Evolutionary conservation across 371 early-diverging fungal species (phyloP), one percentile per base, ranked within the genome.

Genomic region (Apophysomyces ossiformis): DNA sequence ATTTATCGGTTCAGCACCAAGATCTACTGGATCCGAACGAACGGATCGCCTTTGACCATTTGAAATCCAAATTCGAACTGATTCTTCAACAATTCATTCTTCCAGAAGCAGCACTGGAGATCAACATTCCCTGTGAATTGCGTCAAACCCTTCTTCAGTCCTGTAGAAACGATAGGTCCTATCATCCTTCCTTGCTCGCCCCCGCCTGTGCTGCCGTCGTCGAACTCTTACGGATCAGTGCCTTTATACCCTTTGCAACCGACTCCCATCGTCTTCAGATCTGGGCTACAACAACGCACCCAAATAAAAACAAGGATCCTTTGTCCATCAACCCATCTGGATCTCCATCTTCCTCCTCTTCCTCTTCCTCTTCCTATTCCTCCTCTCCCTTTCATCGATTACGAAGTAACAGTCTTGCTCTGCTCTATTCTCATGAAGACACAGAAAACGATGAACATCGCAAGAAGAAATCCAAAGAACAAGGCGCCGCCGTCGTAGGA

Each of bases 91-190:
- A 63, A 0, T 77, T 71, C 39, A 70, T 80, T 12, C 54, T 73
- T 9, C 67, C 65, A 50, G 72, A 80, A 57, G 71, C 80, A 16
- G 65, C 71, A 6, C 77, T 75, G 64, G 80, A 80, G 62, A 75
- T 80, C 58, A 80, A 80, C 35, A 77, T 80, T 41, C 80, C 73
- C 1, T 73, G 68, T 44, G 80, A 80, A 58, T 58, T 77, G 37
- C 62, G 77, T 6, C 69, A 75, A 39, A 60, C 69, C 4, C 57
- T 80, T 35, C 60, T 80, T 21, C 47, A 75, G 7, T 63, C 69
- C 8, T 68, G 73, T 39, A 64, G 66, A n/a, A 60, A 64, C 15
- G 65, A 72, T 11, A 63, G 64, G 18, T 67, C 50, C 32, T 80
- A 75, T 61, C 80, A 80, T 54, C 80, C 80, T 11, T 63, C 72